Evolutionary conservation across 805 yeast genomes (phyloP), one percentile per base, ranked within the genome.

Genomic region (Millerozyma acaciae): DNA sequence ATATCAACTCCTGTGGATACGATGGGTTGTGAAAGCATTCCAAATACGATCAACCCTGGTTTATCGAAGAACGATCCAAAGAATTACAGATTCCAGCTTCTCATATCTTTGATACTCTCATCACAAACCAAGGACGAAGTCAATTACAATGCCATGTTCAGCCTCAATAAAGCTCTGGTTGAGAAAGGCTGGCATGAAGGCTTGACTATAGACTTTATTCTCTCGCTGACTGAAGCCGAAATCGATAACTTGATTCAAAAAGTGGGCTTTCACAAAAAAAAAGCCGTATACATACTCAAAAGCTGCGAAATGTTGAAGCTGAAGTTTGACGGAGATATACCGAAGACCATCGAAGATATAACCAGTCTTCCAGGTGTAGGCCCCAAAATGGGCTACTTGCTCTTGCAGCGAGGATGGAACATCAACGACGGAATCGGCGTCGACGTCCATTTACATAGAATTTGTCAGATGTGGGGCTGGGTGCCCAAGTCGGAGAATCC

Each of bases 61-160:
- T 34, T 71, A 6, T 59, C 50, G 20, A 26, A 30, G 6, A 32
- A 22, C 0, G 53, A 60, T 18, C 76, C 78, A 2, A 50, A 52
- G 12, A 43, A 57, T 1, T 75, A 58, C 48, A 66, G 96, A 31
- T 81, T 80, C 49, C 96, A 88, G 54, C 64, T 85, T 21, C 65
- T 89, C 21, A 68, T 88, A 0, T 79, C 95, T 3, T 66, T 89
- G 32, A 84, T 89, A 89, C 74, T 89, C 19, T 84, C 95, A 7
- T 75, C 96, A 0, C 97, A 89, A 46, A 89, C 97, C 2, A 88
- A 84, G 51, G 97, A 89, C 55, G 95, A 86, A 53, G 76, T 80
- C 30, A 89, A 86, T 40, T 83, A 70, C 34, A 72, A 70, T 26
- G 94, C 93, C 0, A 82, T 88, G 78, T 53, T 54, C 10, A 70